Conservation (phyloP, 306 rosid genomes). For the Hippophae gyantsensis region DNA sequence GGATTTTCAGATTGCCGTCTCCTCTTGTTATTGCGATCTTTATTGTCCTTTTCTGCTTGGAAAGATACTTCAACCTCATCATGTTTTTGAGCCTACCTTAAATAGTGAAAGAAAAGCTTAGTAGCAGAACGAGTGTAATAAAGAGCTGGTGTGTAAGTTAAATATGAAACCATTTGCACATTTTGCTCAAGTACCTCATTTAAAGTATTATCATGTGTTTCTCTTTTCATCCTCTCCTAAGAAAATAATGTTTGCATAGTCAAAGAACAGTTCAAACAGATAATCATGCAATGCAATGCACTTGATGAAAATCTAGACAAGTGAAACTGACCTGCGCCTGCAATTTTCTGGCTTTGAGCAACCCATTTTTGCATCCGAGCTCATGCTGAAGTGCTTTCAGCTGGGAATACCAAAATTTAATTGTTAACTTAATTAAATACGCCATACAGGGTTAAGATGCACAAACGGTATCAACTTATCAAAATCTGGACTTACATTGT, state of each 20-base stretch:
- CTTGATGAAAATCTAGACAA: constrained; percentile 9
- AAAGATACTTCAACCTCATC: constrained; percentile 28
- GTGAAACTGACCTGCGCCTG: constrained; percentile 44
- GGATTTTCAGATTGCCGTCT: constrained; percentile 35
- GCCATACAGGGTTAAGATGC: background rate
- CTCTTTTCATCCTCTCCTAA: constrained; percentile 26
- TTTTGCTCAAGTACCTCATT: constrained; percentile 28
- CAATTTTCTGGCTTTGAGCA: constrained; percentile 38
- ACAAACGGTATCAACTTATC: constrained; percentile 12
- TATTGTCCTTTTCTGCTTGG: constrained; percentile 18
- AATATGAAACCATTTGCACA: constrained; percentile 6
- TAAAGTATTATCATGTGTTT: constrained; percentile 20
- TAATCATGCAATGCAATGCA: constrained; percentile 8
- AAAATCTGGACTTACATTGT: constrained; percentile 53
- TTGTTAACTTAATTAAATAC: constrained; percentile 1
- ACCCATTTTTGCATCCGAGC: constrained; percentile 61
- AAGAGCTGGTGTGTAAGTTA: constrained; percentile 9
- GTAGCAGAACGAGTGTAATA: background rate
- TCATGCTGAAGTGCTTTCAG: constrained; percentile 57
- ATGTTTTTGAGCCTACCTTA: constrained; percentile 27
- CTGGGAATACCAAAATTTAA: constrained; percentile 34
- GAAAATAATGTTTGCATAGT: constrained; percentile 15
- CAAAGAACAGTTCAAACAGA: constrained; percentile 8
- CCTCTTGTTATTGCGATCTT: constrained; percentile 26
- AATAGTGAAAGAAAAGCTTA: constrained; percentile 10